These are phyloP conservation scores for Spergularia marina DNA, from an alignment of 148 eudicot genomes.

Conservation along the genomic window DNA sequence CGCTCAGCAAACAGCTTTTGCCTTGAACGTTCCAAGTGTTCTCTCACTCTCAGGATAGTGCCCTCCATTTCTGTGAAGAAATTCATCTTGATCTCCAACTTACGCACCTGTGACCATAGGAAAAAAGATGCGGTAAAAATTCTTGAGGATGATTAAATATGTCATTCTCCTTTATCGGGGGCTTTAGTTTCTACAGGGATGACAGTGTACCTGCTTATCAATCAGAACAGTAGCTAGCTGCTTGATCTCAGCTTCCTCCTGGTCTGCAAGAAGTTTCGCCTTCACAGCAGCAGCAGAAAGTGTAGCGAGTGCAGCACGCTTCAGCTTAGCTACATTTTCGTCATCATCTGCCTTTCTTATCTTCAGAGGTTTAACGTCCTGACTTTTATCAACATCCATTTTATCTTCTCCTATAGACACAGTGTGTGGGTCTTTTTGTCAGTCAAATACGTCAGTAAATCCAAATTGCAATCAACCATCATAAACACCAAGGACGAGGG, in stretches of 20 bases:
- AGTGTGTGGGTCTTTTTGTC: constrained; percentile 2
- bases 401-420: constrained; percentile 32
- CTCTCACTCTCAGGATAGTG: constrained; percentile 62
- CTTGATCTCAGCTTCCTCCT: constrained; percentile 86
- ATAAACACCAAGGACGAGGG: not conserved
- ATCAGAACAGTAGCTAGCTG: constrained; percentile 71
- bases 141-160: not conserved
- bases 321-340: constrained; percentile 46
- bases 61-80: constrained; percentile 83
- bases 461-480: not conserved
- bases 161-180: not conserved
- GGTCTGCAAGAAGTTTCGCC: constrained; percentile 87
- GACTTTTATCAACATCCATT: constrained; percentile 36
- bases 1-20: constrained; percentile 84
- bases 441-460: constrained; percentile 7
- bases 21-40: constrained; percentile 77
- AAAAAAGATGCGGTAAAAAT: constrained; percentile 4
- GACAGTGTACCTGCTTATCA: constrained; percentile 77
- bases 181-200: not conserved
- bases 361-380: constrained; percentile 26
- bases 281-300: constrained; percentile 92
- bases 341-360: constrained; percentile 32
- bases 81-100: constrained; percentile 80
- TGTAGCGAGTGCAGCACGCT: constrained; percentile 74
- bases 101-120: constrained; percentile 57